phyloP scores from a whole-genome alignment of 345 rosid genomes.

The Citrus unshiu region DNA sequence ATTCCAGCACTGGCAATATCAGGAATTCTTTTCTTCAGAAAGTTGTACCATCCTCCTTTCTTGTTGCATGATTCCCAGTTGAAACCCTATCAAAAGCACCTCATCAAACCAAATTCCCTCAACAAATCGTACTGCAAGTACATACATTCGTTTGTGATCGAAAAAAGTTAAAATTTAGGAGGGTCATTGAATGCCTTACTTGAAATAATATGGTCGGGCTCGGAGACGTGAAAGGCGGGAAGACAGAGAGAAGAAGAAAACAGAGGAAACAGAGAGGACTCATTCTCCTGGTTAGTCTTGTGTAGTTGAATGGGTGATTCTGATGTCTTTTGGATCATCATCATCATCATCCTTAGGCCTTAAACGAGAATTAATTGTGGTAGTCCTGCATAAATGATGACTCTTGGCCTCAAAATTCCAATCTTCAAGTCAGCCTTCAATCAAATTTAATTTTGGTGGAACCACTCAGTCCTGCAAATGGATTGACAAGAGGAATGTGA shows the following conservation, averaged over 20 bases:
- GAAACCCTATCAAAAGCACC: conserved; percentile 47
- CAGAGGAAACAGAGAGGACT: conserved; percentile 21
- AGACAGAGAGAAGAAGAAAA: conserved; percentile 27
- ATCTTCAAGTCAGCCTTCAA: conserved; percentile 44
- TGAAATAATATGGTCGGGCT: conserved; percentile 42
- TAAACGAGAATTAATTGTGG: too few relatives aligned
- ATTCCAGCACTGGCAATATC: conserved; percentile 64
- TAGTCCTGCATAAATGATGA: too few relatives aligned
- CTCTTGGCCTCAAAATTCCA: conserved; percentile 32
- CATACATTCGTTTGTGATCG: too few relatives aligned
- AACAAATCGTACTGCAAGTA: too few relatives aligned
- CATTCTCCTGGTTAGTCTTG: conserved; percentile 12
- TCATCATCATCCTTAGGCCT: too few relatives aligned
- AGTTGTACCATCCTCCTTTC: conserved; percentile 80
- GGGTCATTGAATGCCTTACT: conserved; percentile 18
- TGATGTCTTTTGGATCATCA: conserved; percentile 7
- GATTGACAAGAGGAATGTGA: not conserved
- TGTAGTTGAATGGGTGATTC: not conserved
- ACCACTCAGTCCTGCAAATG: not conserved
- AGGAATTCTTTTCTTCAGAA: conserved; percentile 44
- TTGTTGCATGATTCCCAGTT: conserved; percentile 32
- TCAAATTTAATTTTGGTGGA: not conserved
- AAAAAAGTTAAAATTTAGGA: too few relatives aligned
- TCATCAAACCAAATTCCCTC: not conserved
- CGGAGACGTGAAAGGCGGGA: conserved; percentile 37